Evolutionary conservation across 2,329 filamentous ascomycete species (phyloP), one percentile per base, ranked within the genome.

Genomic region (Aureobasidium uvarum): DNA sequence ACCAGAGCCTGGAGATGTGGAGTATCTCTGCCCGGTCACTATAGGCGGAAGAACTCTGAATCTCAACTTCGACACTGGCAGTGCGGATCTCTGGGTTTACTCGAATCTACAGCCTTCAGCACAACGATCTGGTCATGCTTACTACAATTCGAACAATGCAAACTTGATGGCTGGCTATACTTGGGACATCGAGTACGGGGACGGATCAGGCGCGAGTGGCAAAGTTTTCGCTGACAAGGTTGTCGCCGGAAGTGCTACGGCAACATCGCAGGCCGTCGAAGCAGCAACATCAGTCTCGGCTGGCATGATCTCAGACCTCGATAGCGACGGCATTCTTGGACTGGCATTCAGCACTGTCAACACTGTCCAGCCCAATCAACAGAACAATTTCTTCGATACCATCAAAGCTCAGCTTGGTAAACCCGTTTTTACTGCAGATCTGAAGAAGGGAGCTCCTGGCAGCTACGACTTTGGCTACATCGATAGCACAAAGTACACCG

Each of bases 31-130:
- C 68, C 85, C 87, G 0, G 84, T 92, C 55, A 81, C 79, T 1
- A 79, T 92, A 67, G 90, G 89, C 51, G 77, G 83, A 72, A 85
- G 87, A 69, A 83, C 79, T 3, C 73, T 91, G 68, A 83, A 86
- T 67, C 74, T 92, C 67, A 87, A 91, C 72, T 83, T 92, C 67
- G 90, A 92, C 69, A 92, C 90, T 13, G 88, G 81, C 68, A 89
- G 81, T 68, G 81, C 86, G 45, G 87, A 90, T 77, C 83, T 90
- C 55, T 95, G 83, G 84, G 89, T 86, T 39, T 89, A 88, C 76
- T 89, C 87, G 0, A 80, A 79, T 23, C 79, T 86, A 23, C 83
- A 87, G 18, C 73, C 83, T 6, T 70, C 77, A 2, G 75, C 77
- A 18, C 76, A 85, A 56, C 80, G 82, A 33, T 73, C 74, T 10